These are phyloP conservation scores for Solanum habrochaites DNA, from an alignment of 257 asterid species.

Conservation along the genomic window DNA sequence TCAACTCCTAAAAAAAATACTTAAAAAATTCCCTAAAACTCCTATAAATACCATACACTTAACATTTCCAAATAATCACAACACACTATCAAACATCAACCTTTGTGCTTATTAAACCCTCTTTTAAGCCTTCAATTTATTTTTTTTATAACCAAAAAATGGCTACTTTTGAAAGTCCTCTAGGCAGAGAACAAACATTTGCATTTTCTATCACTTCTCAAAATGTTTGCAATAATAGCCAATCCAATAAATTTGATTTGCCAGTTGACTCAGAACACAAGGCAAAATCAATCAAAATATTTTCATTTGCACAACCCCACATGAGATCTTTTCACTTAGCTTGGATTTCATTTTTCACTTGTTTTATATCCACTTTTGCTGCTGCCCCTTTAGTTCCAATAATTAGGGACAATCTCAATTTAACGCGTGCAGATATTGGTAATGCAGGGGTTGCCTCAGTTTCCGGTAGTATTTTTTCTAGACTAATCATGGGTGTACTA, in stretches of 20 bases:
- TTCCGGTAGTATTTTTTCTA: constrained; percentile 50
- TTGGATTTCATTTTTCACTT: constrained; percentile 64
- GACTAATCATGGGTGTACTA: constrained; percentile 49
- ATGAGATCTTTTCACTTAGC: constrained; percentile 63
- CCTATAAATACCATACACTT: neutral
- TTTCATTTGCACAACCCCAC: constrained; percentile 27
- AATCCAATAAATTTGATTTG: constrained; percentile 10
- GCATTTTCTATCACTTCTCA: neutral
- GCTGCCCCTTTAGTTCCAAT: constrained; percentile 63
- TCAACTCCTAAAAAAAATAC: neutral
- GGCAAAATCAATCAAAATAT: constrained; percentile 12
- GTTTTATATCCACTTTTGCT: constrained; percentile 57
- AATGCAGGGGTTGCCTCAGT: constrained; percentile 62
- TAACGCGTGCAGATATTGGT: constrained; percentile 41
- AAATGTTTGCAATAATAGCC: neutral
- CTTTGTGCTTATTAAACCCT: neutral
- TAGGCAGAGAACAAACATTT: neutral
- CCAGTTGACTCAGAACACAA: constrained; percentile 29
- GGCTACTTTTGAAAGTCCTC: constrained; percentile 9
- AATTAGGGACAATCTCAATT: constrained; percentile 44
- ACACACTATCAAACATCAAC: neutral
- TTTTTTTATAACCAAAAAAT: neutral
- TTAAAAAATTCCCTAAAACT: neutral
- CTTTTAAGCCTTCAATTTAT: neutral
- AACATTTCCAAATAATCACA: neutral